phyloP scores from a whole-genome alignment of 179 eudicot genomes.

The Heliamphora pulchella region DNA sequence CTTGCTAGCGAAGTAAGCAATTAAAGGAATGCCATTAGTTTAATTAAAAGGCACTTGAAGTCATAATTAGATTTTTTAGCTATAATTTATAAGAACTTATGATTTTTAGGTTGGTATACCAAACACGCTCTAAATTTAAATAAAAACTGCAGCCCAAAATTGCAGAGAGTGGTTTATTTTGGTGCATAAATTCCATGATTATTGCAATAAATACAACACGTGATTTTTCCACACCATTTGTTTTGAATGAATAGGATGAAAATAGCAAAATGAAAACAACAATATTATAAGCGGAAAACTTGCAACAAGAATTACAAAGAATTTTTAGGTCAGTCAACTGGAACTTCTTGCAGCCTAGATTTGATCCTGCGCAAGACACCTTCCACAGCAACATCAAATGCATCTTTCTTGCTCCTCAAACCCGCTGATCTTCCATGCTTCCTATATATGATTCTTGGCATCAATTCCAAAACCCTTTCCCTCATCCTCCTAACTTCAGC shows the following conservation, averaged over 20 bases:
- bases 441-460: slow-evolving; percentile 64
- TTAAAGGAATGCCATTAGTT: too few relatives aligned
- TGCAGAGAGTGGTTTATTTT: neutral
- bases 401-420: slow-evolving; percentile 68
- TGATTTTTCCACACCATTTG: neutral
- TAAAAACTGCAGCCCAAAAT: slow-evolving; percentile 10
- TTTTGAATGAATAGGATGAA: slow-evolving; percentile 6
- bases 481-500: slow-evolving; percentile 72
- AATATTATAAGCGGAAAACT: neutral
- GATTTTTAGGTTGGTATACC: too few relatives aligned
- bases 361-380: slow-evolving; percentile 64
- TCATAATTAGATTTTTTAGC: too few relatives aligned
- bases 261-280: neutral
- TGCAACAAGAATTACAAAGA: neutral
- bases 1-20: too few relatives aligned
- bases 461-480: slow-evolving; percentile 65
- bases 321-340: slow-evolving; percentile 11
- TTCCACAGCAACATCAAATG: slow-evolving; percentile 87
- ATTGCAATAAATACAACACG: slow-evolving; percentile 5
- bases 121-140: too few relatives aligned
- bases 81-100: too few relatives aligned
- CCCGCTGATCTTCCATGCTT: slow-evolving; percentile 89
- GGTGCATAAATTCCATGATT: neutral
- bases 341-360: slow-evolving; percentile 35
- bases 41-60: too few relatives aligned